Conservation (phyloP, 257 asterid species). For the Solanum chmielewskii region DNA sequence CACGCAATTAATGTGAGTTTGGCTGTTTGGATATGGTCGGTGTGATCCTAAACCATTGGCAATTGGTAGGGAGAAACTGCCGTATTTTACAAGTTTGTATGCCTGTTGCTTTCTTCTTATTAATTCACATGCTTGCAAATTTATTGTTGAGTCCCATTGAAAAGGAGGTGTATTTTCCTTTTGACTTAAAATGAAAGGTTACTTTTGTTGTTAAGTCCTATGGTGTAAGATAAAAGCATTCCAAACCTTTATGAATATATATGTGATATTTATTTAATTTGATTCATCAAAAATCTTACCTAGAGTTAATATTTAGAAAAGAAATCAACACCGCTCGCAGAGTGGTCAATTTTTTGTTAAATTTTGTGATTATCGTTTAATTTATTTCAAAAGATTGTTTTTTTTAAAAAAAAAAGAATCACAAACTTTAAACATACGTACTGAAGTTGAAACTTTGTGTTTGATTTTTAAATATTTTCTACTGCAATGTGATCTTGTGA, state of each 20-base stretch:
- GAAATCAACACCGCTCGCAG: rapidly evolving
- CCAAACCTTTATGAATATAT: neutral
- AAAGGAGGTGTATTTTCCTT: neutral
- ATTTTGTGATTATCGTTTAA: rapidly evolving
- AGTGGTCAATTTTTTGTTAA: neutral
- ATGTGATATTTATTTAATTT: neutral
- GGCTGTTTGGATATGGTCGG: neutral
- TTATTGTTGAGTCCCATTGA: neutral
- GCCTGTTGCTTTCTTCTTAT: neutral
- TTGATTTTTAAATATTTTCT: no score
- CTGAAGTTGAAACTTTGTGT: neutral
- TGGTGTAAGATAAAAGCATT: neutral
- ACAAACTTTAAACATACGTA: neutral
- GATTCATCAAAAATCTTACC: neutral
- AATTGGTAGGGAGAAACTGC: neutral
- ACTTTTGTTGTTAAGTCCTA: neutral
- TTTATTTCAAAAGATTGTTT: neutral
- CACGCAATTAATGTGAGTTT: neutral
- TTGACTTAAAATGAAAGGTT: neutral
- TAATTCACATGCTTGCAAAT: neutral
- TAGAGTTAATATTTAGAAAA: neutral
- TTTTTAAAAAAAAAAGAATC: no score
- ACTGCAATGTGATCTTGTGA: neutral
- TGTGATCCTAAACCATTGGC: neutral
- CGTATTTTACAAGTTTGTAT: neutral